These are phyloP conservation scores for Stromatinia cepivora DNA, from an alignment of 2,329 filamentous ascomycete species.

Conservation along the genomic window DNA sequence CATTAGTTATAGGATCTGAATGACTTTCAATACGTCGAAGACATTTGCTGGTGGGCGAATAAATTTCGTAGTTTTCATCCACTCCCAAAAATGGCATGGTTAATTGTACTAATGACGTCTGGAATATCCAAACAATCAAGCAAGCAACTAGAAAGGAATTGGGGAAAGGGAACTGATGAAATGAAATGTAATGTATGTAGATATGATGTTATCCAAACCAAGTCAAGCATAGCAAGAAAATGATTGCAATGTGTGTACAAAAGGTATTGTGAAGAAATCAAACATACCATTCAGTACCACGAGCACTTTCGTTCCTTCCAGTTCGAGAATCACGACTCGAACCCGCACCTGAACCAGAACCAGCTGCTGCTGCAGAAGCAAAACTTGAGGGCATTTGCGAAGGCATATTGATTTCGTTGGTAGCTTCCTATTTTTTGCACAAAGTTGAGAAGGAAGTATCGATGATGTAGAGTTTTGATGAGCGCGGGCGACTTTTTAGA, in stretches of 20 bases:
- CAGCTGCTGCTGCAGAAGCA: conserved; percentile 70
- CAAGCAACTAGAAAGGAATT: neutral
- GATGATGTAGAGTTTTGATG: conserved; percentile 16
- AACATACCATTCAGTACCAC: conserved; percentile 70
- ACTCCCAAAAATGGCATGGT: neutral
- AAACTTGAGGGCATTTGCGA: conserved; percentile 71
- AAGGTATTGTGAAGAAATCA: neutral
- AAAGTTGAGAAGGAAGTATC: neutral
- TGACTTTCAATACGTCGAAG: neutral
- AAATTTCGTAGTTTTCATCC: neutral
- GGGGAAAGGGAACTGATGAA: neutral
- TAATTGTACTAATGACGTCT: neutral
- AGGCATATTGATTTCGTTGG: conserved; percentile 22
- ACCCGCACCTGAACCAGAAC: conserved; percentile 63
- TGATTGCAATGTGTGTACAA: neutral
- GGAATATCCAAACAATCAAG: neutral
- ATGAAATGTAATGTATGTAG: neutral
- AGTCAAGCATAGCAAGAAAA: neutral
- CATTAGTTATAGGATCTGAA: neutral
- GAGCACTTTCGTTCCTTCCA: conserved; percentile 46
- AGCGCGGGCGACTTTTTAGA: conserved; percentile 6
- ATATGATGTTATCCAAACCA: neutral
- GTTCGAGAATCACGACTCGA: conserved; percentile 60
- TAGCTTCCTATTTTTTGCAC: conserved; percentile 14
- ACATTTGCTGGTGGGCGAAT: neutral